Base-by-base conservation (phyloP, 441 rosid species). In the Pelargonium citronellum region DNA sequence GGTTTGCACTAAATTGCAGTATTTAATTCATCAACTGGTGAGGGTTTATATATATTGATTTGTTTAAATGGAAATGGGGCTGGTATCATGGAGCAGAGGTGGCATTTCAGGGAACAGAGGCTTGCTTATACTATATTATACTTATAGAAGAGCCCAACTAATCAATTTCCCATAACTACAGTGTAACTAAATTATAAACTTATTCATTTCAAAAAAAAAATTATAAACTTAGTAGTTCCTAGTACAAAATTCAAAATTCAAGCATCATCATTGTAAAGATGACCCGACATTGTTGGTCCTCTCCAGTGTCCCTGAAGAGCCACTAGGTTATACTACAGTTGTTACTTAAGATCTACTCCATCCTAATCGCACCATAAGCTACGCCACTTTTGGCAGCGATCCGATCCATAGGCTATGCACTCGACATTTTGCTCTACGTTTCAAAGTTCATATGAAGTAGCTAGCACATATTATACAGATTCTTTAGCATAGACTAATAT, bases 291-390 rank as follows among this genome's bases (percentile, higher is more conserved):
- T 8, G 63, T 60, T 8, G 9, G 0, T 43, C 46, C 41, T 37
- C 8, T 73, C 78, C 89, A 92, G 96, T 93, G 88, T 84, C 87
- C 74, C 78, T 90, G 58, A 83, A 68, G 77, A 85, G 94, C 69
- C 89, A 87, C 63, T 78, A 84, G 69, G 79, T 78, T 6, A 74
- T 87, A 66, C 41, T 83, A 16, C 85, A 71, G 12, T 62, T 79
- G 77, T 15, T 76, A 62, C 15, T 77, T 27, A 81, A 76, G 60
- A 78, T 82, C 4, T 87, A 85, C 75, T 24, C 66, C 0, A 34
- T 78, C 37, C 16, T 86, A 61, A 19, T 86, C 51, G 91, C 85
- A 55, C 90, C 92, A 22, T 43, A 22, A 22, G 24, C 86, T 9
- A 79, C 75, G 57, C 83, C 83, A n/a, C 41, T 92, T 67, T 41